A percentile compares a stretch with the other conserved stretches of the same genome.
These are phyloP conservation scores for Tolypocladium tundrense DNA, from an alignment of 2,329 filamentous ascomycete genomes.

Conservation along the genomic window DNA sequence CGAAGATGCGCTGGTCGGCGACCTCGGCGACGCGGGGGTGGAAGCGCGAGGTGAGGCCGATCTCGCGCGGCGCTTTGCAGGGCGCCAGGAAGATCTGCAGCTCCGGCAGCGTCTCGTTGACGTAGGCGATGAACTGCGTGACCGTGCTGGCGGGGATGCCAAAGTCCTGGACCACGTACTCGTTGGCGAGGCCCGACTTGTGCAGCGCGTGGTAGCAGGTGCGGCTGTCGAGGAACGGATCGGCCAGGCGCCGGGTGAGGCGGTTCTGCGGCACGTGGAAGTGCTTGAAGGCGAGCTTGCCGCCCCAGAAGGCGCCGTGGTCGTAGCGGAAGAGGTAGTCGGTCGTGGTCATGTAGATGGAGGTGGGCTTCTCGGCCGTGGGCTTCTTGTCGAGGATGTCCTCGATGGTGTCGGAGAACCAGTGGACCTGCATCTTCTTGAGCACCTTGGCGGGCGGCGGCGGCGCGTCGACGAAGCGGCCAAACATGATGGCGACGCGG, in stretches of 20 bases:
- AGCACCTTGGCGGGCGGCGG: slow-evolving; percentile 33
- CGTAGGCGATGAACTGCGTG: slow-evolving; percentile 15
- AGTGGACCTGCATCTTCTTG: slow-evolving; percentile 20
- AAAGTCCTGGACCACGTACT: slow-evolving; percentile 41
- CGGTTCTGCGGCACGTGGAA: slow-evolving; percentile 41
- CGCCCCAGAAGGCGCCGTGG: slow-evolving; percentile 45
- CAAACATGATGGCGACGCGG: slow-evolving; percentile 39
- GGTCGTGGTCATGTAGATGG: slow-evolving; percentile 28
- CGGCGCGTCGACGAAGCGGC: slow-evolving; percentile 30
- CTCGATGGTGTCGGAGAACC: slow-evolving; percentile 18
- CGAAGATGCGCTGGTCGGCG: slow-evolving; percentile 25
- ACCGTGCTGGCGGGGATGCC: slow-evolving; percentile 17
- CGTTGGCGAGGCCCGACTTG: slow-evolving; percentile 33
- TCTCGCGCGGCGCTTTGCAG: slow-evolving; percentile 15
- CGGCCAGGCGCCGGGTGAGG: slow-evolving; percentile 36
- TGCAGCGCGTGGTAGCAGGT: slow-evolving; percentile 44
- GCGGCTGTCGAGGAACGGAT: slow-evolving; percentile 41
- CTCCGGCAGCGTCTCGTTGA: slow-evolving; percentile 19
- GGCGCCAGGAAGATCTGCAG: slow-evolving; percentile 19
- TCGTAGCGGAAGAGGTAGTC: slow-evolving; percentile 50
- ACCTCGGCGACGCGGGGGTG: slow-evolving; percentile 19
- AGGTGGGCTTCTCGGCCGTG: slow-evolving; percentile 9
- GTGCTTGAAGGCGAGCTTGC: slow-evolving; percentile 37
- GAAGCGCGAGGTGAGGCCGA: slow-evolving; percentile 21
- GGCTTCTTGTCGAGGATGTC: slow-evolving; percentile 14